Evolutionary conservation across 2,329 filamentous ascomycete genomes (phyloP), one percentile per base, ranked within the genome.

Genomic region (Fusarium papillatum): DNA sequence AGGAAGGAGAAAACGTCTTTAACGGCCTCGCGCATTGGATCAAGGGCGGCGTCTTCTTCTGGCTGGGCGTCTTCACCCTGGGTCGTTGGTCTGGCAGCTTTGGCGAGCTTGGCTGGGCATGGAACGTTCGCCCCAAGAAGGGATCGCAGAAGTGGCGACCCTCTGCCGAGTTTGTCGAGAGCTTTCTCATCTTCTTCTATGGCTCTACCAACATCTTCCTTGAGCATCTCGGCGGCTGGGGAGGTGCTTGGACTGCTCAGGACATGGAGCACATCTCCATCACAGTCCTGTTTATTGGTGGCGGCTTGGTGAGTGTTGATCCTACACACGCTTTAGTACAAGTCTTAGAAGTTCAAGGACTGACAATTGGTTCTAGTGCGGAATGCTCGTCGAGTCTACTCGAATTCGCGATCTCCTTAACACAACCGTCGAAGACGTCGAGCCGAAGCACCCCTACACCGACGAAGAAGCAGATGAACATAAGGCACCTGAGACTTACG

Each of bases 1-100:
- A 95, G 93, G 92, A 93, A 82, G 93, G 90, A 7, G 83, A 83
- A 26, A 87, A 88, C 4, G 87, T 98, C 69, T 97, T 96, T 87
- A 96, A 93, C 77, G 95, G 96, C 3, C 88, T 98, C 50, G 96
- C 96, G 10, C 96, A 98, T 82, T 98, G 95, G 86, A 92, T 98
- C 83, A 98, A 98, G 83, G 96, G 96, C 57, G 95, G 95, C 5
- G 94, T 98, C 66, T 98, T 98, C 87, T 95, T 98, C 86, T 97
- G 95, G 93, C 95, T 97, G 74, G 96, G 96, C 11, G 85, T 98
- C 24, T 86, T 98, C 71, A 98, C 95, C 0, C 88, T 98, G 6
- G 95, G 95, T 36, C 93, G 96, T 68, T 98, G 95, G 94, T 92
- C 95, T 81, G 96, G 96, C 31, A 94, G 94, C 82, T 98, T 98